These are phyloP conservation scores for Sugiyamaella xylanicola DNA, from an alignment of 1,139 yeast species.

Conservation along the genomic window DNA sequence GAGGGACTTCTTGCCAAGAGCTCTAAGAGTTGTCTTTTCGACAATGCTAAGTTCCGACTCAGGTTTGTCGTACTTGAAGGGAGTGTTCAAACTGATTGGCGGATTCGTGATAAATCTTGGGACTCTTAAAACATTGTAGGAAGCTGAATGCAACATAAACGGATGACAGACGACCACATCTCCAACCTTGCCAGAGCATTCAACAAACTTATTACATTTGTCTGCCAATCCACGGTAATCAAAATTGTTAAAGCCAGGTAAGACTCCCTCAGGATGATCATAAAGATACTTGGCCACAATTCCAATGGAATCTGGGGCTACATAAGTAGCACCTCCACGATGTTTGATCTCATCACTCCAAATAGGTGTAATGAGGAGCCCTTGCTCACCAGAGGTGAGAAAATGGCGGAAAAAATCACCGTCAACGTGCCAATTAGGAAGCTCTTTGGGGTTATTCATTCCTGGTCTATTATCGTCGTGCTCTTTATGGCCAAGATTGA, in stretches of 20 bases:
- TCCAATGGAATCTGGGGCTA: slow-evolving; percentile 23
- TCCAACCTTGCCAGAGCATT: slow-evolving; percentile 20
- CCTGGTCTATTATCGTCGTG: slow-evolving; percentile 4
- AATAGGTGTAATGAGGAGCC: slow-evolving; percentile 21
- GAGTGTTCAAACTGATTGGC: slow-evolving; percentile 16
- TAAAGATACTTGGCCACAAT: slow-evolving; percentile 19
- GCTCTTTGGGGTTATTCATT: slow-evolving; percentile 15
- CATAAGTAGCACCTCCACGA: slow-evolving; percentile 20
- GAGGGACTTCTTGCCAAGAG: slow-evolving; percentile 14
- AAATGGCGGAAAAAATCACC: slow-evolving; percentile 24
- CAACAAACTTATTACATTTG: slow-evolving; percentile 21
- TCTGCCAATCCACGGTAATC: slow-evolving; percentile 18
- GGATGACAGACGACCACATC: slow-evolving; percentile 22
- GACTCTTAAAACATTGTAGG: slow-evolving; percentile 19
- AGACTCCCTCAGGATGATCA: slow-evolving; percentile 21
- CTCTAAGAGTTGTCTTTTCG: slow-evolving; percentile 19
- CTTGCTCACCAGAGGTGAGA: slow-evolving; percentile 21
- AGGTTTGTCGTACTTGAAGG: slow-evolving; percentile 18
- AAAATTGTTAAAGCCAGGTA: slow-evolving; percentile 19
- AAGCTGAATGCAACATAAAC: slow-evolving; percentile 22
- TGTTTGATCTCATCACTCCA: slow-evolving; percentile 23
- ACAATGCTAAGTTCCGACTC: slow-evolving; percentile 13
- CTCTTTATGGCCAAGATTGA: slow-evolving; percentile 20
- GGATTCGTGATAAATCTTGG: slow-evolving; percentile 23
- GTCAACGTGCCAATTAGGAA: slow-evolving; percentile 23